phyloP scores from a whole-genome alignment of 345 rosid genomes.

The Laguncularia racemosa region DNA sequence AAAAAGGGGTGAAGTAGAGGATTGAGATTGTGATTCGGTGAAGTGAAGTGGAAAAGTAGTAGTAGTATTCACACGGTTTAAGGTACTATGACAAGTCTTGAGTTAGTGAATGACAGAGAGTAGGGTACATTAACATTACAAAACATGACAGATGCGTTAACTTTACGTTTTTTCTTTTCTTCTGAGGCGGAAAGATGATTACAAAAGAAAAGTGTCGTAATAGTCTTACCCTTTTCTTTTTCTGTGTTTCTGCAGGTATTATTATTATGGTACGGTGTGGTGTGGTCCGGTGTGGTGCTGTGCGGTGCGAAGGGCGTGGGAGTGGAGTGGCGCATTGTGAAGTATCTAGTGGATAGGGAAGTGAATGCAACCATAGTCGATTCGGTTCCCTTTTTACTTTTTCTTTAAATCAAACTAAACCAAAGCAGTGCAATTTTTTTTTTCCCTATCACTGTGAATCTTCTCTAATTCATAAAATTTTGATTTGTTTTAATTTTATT shows the following conservation, averaged over 20 bases:
- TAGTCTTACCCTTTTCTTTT: background rate
- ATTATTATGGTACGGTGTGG: too few relatives aligned
- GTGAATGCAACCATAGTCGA: too few relatives aligned
- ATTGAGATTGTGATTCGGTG: background rate
- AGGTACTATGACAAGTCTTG: constrained; percentile 30
- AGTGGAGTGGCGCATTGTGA: too few relatives aligned
- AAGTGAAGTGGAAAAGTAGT: background rate
- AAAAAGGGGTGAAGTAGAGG: background rate
- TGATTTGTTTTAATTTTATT: too few relatives aligned
- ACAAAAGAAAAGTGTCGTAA: constrained; percentile 26
- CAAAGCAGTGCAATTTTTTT: too few relatives aligned
- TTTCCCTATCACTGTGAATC: too few relatives aligned
- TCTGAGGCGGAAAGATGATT: constrained; percentile 7
- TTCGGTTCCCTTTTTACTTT: too few relatives aligned
- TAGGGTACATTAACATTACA: constrained; percentile 4
- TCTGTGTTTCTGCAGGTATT: background rate
- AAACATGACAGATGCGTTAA: constrained; percentile 37
- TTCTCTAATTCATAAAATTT: too few relatives aligned
- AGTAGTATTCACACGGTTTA: background rate
- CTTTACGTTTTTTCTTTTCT: constrained; percentile 56
- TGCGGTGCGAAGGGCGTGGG: too few relatives aligned
- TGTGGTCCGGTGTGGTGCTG: too few relatives aligned
- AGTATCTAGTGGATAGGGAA: too few relatives aligned
- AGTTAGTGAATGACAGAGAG: constrained; percentile 14
- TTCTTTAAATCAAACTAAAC: too few relatives aligned